These are phyloP conservation scores for Yarrowia galli DNA, from an alignment of 1,139 yeast genomes.

Conservation along the genomic window DNA sequence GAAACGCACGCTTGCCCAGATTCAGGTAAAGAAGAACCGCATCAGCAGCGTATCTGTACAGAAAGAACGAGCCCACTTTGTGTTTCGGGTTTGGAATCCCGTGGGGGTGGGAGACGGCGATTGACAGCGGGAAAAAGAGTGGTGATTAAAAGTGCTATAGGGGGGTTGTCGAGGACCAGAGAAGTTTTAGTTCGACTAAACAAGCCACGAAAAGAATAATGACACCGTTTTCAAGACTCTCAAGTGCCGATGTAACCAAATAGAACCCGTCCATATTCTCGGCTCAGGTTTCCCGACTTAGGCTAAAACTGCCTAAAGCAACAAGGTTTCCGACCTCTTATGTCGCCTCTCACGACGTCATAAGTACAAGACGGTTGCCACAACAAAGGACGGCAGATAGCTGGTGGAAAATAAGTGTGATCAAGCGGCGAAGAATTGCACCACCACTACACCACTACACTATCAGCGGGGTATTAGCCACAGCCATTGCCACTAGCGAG, in stretches of 20 bases:
- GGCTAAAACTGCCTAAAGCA: constrained; percentile 1
- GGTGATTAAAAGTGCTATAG: not conserved
- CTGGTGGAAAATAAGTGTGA: not conserved
- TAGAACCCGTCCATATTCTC: too few species aligned
- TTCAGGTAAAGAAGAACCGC: not conserved
- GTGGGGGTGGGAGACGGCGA: too few species aligned
- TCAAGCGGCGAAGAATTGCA: constrained; percentile 1
- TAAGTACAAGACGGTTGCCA: not conserved
- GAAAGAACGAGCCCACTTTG: not conserved
- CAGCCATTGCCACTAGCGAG: constrained; percentile 23
- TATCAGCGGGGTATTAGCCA: constrained; percentile 8
- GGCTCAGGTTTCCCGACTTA: not conserved
- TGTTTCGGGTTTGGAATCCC: not conserved
- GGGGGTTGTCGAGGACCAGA: too few species aligned
- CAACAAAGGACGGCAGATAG: not conserved
- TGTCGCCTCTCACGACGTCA: not conserved
- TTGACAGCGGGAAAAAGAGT: not conserved
- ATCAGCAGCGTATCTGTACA: constrained; percentile 4
- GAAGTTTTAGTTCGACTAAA: too few species aligned
- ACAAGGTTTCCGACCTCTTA: not conserved
- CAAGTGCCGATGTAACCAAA: too few species aligned
- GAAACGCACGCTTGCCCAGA: too few species aligned
- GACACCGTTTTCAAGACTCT: too few species aligned
- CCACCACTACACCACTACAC: not conserved
- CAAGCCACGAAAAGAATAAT: too few species aligned